Base-by-base conservation (phyloP, 2,329 filamentous ascomycete species). In the Fusarium miscanthi region DNA sequence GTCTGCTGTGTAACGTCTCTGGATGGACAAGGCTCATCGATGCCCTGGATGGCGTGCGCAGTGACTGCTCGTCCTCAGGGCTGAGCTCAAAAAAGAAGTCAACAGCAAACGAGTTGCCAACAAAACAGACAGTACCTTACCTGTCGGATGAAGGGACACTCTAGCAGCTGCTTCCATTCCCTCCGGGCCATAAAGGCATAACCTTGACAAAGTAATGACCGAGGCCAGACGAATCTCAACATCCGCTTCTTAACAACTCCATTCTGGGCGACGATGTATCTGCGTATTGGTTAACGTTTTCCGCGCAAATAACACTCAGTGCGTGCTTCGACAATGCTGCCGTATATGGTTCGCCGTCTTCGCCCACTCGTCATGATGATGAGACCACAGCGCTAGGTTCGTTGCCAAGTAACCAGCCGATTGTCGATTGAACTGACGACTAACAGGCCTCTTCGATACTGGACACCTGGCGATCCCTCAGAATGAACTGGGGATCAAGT, bases 281-380 rank as follows among this genome's bases (percentile, higher is more conserved):
- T 4, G 11, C 10, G 10, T 31, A 12, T 31, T 31, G 0, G 7
- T 10, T 4, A 0, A n/a, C 9, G 10, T 30, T 12, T 21, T 13
- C 25, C 4, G 14, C 0, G 0, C 25, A 46, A 21, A 25, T 3
- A 14, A 7, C 8, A 4, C 43, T 12, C 8, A 19, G 16, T 30
- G 12, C 13, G 12, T 7, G 5, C 14, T 31, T n/a, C 27, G 0
- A 48, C 4, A 9, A 49, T 10, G 5, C 16, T 33, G 9, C 19
- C 19, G 37, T 21, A 12, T 40, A 19, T 7, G 10, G 10, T 6
- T 40, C 9, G 14, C 8, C 7, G 0, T 2, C 5, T 23, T 33
- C 5, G 2, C 3, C 9, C 4, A 1, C 19, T 23, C 0, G 1
- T 33, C 5, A 8, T 5, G 8, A 14, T 14, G 0, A 8, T 14